Evolutionary conservation across 805 yeast species (phyloP).

Genomic region (Yamadazyma tumulicola): DNA sequence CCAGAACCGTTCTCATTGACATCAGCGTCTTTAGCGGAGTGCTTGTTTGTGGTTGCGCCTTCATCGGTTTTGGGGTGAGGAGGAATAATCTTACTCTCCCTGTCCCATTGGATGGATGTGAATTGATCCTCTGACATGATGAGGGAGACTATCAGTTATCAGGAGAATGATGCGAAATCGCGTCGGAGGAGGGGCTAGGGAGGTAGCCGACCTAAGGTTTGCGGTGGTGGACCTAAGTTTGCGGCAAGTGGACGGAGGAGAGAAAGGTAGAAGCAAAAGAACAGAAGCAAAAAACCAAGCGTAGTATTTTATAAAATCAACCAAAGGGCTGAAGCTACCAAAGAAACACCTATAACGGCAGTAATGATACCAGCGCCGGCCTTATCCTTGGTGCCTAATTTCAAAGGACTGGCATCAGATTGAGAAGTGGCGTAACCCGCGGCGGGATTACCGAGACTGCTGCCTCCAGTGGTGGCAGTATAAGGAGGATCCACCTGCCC

Average conservation of each 20-base stretch:
- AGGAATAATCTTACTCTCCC: conserved; percentile 20
- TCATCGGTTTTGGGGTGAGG: conserved; percentile 2
- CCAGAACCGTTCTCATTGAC: too few species aligned
- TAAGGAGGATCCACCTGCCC: conserved; percentile 53
- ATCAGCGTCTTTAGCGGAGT: too few species aligned
- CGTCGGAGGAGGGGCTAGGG: too few species aligned
- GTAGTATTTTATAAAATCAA: conserved; percentile 21
- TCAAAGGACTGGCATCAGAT: conserved; percentile 38
- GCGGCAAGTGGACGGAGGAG: too few species aligned
- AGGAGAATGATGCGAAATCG: too few species aligned
- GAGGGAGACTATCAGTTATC: too few species aligned
- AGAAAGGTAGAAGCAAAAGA: too few species aligned
- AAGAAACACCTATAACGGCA: conserved; percentile 53
- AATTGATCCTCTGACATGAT: conserved; percentile 43
- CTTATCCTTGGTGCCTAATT: conserved; percentile 51
- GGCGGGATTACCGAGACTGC: conserved; percentile 61
- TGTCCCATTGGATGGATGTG: conserved; percentile 57
- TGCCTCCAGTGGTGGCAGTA: conserved; percentile 63
- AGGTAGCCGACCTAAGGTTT: too few species aligned
- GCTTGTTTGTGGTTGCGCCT: not conserved
- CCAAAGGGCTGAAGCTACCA: conserved; percentile 45
- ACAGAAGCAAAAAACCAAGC: not conserved
- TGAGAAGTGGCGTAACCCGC: conserved; percentile 56
- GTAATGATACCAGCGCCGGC: conserved; percentile 93
- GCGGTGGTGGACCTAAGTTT: too few species aligned